Base-by-base conservation (phyloP, 768 basidiomycete genomes). In the Lactarius trivialis region DNA sequence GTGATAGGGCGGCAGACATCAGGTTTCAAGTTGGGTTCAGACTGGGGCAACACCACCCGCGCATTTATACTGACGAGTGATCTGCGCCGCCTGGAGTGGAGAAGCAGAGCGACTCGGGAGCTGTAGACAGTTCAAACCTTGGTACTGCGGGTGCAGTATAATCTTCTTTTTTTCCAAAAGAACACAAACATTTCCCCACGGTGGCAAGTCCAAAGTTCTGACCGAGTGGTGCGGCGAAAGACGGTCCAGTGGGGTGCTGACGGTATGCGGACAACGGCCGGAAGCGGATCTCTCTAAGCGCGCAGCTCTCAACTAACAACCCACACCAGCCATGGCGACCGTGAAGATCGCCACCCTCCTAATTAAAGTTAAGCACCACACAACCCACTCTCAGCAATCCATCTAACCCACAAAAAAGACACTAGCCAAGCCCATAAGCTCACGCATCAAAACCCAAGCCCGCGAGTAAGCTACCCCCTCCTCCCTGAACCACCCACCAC, bases 341-440 rank as follows among this genome's bases (percentile, higher is more conserved):
- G 83, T 81, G 21, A 91, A 91, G 72, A 76, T 91, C 45, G 89
- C 82, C 12, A 87, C 87, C 1, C 80, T 91, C n/a, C 69, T 82
- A 54, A 88, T 91, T 68, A 80, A 88, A 70, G 87, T 86, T 75
- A 76, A 86, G 76, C 58, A 26, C 26, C 7, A n/a, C 62, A 14
- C 7, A 36, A 4, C 7, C 21, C 32, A 19, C 12, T 21, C 3
- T 3, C 3, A 1, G n/a, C n/a, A n/a, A n/a, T n/a, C 43, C 34
- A 17, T 32, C 49, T 48, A 14, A 45, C 32, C 36, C 7, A 33
- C 3, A 61, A 4, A 33, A 33, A 33, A 91, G 89, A 92, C 89
- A n/a, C 72, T 91, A 70, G 89, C 90, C 56, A 92, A 91, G 74
- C 90, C 91, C 55, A 89, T 92, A 66, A 85, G 86, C 56, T 73